A percentile compares a stretch with the other conserved stretches of the same genome.
Evolutionary conservation across 352 stramenopile species (phyloP).

Genomic region (Pythium aquatile): DNA sequence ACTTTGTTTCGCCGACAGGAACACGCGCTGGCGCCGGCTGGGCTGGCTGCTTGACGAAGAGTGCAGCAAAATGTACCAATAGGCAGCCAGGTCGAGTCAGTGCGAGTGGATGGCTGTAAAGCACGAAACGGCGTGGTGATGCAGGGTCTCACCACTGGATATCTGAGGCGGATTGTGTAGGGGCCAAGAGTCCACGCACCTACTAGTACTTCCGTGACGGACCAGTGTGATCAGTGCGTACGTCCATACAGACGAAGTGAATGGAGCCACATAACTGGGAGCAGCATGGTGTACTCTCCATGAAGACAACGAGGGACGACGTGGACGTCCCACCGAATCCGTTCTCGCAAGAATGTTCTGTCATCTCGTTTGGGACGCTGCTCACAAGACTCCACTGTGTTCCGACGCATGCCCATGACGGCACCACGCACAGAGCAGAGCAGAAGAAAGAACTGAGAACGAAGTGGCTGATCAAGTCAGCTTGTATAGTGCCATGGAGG

Average conservation of each 20-base stretch:
- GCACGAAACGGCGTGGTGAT: neutral
- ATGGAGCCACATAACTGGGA: neutral
- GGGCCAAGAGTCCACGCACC: neutral
- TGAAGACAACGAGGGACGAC: neutral
- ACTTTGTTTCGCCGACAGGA: neutral
- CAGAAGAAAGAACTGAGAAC: conserved; percentile 9
- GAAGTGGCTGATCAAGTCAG: conserved; percentile 34
- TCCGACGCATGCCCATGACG: too few species aligned
- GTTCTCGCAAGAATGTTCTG: conserved; percentile 25
- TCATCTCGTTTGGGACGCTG: conserved; percentile 51
- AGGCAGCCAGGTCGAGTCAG: neutral
- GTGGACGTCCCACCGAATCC: neutral
- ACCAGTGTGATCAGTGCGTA: neutral
- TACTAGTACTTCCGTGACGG: neutral
- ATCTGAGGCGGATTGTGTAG: conserved; percentile 2
- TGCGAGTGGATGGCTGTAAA: neutral
- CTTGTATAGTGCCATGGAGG: conserved; percentile 3
- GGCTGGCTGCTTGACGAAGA: neutral
- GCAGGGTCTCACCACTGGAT: conserved; percentile 5
- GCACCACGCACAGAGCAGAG: too few species aligned
- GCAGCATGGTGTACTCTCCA: neutral
- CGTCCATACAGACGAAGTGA: neutral
- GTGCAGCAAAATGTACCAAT: too few species aligned
- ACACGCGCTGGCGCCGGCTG: neutral
- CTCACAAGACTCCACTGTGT: conserved; percentile 18